These are phyloP conservation scores for Ascobolus immersus DNA, from an alignment of 495 filamentous ascomycete species.

Conservation along the genomic window DNA sequence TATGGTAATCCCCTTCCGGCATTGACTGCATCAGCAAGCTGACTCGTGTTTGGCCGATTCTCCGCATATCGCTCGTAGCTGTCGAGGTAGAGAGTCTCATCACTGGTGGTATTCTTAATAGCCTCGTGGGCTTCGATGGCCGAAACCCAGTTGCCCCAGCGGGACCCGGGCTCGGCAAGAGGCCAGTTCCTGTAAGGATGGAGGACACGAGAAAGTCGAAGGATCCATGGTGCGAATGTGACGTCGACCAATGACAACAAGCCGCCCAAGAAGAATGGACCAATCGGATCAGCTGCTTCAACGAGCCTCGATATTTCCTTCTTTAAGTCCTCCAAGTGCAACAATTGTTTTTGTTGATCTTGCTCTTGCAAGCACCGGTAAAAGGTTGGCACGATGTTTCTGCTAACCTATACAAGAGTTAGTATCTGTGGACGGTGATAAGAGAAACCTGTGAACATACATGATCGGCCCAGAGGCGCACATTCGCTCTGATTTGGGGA, in stretches of 20 bases:
- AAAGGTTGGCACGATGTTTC: constrained; percentile 58
- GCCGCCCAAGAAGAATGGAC: constrained; percentile 50
- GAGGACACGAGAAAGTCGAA: constrained; percentile 48
- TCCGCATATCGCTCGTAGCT: constrained; percentile 40
- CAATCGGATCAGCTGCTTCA: constrained; percentile 37
- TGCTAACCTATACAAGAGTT: constrained; percentile 36
- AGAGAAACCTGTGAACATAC: constrained; percentile 32
- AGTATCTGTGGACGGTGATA: background rate
- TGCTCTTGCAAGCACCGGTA: constrained; percentile 52
- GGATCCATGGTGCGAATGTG: constrained; percentile 67
- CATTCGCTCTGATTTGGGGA: constrained; percentile 46
- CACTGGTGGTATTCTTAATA: constrained; percentile 53
- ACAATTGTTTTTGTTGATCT: constrained; percentile 34
- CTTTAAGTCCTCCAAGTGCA: constrained; percentile 37
- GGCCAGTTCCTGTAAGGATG: constrained; percentile 62
- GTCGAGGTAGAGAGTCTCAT: constrained; percentile 45
- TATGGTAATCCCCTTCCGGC: constrained; percentile 28
- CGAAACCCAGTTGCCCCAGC: constrained; percentile 56
- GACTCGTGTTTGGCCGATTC: constrained; percentile 34
- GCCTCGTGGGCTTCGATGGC: constrained; percentile 53
- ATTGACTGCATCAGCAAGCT: constrained; percentile 33
- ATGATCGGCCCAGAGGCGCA: constrained; percentile 69
- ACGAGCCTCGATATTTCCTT: constrained; percentile 34
- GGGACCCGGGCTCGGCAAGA: constrained; percentile 37
- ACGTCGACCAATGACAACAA: constrained; percentile 59